Conservation (phyloP, 176 grass and related monocot genomes). For the Triticum dicoccoides region DNA sequence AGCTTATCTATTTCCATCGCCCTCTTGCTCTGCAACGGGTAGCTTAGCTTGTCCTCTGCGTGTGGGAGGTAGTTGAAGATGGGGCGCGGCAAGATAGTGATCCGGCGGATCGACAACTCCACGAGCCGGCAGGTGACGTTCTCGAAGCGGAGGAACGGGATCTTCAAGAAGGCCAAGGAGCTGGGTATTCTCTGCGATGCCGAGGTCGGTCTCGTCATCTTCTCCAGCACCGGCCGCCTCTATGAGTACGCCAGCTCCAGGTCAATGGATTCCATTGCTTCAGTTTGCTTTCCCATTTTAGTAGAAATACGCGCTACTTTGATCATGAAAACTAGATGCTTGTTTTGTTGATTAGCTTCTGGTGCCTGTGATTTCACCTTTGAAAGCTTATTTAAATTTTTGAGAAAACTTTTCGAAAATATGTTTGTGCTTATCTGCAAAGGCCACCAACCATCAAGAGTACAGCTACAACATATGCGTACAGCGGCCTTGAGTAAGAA, state of each 20-base stretch:
- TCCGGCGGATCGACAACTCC: slow-evolving; percentile 91
- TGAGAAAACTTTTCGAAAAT: neutral
- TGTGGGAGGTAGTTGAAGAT: slow-evolving; percentile 35
- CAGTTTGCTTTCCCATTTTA: neutral
- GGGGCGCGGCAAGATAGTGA: slow-evolving; percentile 90
- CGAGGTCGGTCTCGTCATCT: slow-evolving; percentile 86
- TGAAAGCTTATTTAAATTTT: neutral
- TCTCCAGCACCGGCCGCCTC: slow-evolving; percentile 88
- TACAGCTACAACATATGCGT: neutral
- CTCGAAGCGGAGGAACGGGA: slow-evolving; percentile 75
- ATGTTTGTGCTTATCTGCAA: neutral
- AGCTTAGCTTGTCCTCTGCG: neutral
- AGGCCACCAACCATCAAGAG: neutral
- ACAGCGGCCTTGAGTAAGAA: neutral
- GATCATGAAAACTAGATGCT: neutral
- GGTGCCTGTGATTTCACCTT: neutral
- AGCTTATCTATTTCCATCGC: slow-evolving; percentile 13
- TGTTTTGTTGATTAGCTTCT: neutral
- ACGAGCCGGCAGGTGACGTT: slow-evolving; percentile 93
- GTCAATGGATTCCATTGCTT: slow-evolving; percentile 28
- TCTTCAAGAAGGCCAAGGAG: slow-evolving; percentile 96
- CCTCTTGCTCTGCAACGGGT: neutral
- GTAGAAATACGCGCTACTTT: neutral
- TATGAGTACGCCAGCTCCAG: slow-evolving; percentile 83
- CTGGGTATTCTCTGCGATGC: slow-evolving; percentile 95